Base-by-base conservation (phyloP, 1,284 basidiomycete genomes). In the Tilletiopsis washingtonensis region DNA sequence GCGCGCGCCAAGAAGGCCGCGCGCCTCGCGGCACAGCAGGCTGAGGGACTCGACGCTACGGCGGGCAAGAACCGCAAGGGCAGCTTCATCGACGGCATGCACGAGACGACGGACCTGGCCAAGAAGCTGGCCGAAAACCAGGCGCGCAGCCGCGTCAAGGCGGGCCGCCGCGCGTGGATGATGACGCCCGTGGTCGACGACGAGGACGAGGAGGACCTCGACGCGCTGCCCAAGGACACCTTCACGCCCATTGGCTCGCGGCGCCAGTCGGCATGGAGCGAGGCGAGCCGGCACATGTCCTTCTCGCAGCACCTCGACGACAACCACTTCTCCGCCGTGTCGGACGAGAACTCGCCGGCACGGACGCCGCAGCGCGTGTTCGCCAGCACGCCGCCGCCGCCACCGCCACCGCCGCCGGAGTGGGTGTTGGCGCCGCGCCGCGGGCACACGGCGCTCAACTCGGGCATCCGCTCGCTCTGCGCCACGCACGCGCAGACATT, bases 391-490 rank as follows among this genome's bases (percentile, higher is more conserved):
- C 26, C 15, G 17, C 25, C 29, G 12, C 50, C 34, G 20, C 46
- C 51, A 24, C 29, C 51, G 19, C 61, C 57, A 11, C 44, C 52
- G 3, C 56, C 50, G 26, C 65, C 66, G 2, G 70, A 71, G 26
- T 98, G 93, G 93, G 81, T 83, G 11, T 77, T 98, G 7, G 76
- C 81, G 9, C 81, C 84, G 3, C 80, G 91, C 32, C 84, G 90
- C 51, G 93, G 91, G 20, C 93, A 98, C 74, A 83, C 88, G 4
- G 93, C 93, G 6, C 89, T 98, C 85, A 86, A 93, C 61, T 86
- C 85, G 43, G 93, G 94, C 32, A 91, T 97, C 66, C 82, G 84
- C 50, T 86, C 84, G 3, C 81, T 98, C 40, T 81, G 84, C 11
- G 76, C 81, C 12, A 85, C 85, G 0, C 87, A 93, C 74, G 84